Conservation (phyloP, 2,329 filamentous ascomycete species). For the Fusarium napiforme region DNA sequence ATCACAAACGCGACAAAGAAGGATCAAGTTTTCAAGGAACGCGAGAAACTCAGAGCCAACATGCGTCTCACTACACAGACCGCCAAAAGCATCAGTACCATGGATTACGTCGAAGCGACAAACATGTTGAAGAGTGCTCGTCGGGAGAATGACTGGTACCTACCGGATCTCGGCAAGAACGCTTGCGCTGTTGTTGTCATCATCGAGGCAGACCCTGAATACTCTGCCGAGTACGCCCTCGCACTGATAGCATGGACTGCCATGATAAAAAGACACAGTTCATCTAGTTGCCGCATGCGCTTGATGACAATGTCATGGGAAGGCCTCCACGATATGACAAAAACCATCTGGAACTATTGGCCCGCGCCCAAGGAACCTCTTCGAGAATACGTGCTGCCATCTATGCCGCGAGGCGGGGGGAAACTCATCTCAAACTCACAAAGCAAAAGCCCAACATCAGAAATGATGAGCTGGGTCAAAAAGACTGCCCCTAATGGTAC, state of each 20-base stretch:
- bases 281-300: rapidly evolving
- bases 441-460: background rate
- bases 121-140: background rate
- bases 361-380: background rate
- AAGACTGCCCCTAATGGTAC: background rate
- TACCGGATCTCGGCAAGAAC: background rate
- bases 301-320: background rate
- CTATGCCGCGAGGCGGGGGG: background rate
- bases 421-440: background rate
- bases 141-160: background rate
- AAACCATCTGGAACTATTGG: background rate
- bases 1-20: background rate
- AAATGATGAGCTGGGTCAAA: background rate
- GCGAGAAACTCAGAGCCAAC: background rate
- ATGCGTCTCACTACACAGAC: background rate
- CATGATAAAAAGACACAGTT: background rate
- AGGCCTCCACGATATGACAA: background rate
- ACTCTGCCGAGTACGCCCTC: background rate
- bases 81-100: background rate
- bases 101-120: background rate
- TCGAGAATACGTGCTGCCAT: background rate
- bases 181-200: background rate
- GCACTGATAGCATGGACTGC: background rate
- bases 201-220: background rate
- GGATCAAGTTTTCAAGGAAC: background rate